phyloP scores from a whole-genome alignment of 1,284 basidiomycete species.

The Papiliotrema flavescens region DNA sequence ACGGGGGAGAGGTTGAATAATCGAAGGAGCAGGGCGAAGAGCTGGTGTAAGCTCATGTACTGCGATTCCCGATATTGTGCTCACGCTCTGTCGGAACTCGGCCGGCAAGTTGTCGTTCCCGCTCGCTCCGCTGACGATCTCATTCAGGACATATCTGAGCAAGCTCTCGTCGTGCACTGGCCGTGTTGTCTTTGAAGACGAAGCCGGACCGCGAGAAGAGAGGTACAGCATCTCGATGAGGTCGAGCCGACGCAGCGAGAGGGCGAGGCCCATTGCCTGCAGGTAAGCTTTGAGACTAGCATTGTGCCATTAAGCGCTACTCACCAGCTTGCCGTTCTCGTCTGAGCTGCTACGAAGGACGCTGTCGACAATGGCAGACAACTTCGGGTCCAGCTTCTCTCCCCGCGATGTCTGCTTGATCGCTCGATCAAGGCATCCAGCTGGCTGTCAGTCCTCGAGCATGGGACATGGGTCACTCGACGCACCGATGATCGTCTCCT shows the following conservation, averaged over 20 bases:
- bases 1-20: slow-evolving; percentile 69
- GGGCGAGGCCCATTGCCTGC: slow-evolving; percentile 89
- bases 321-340: slow-evolving; percentile 81
- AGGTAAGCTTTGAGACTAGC: not conserved
- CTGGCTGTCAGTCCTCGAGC: slow-evolving; percentile 53
- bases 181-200: slow-evolving; percentile 20
- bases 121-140: slow-evolving; percentile 62
- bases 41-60: slow-evolving; percentile 24
- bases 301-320: not conserved
- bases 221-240: slow-evolving; percentile 71
- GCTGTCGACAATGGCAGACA: slow-evolving; percentile 77
- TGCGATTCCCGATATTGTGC: slow-evolving; percentile 4
- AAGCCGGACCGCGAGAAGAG: slow-evolving; percentile 32
- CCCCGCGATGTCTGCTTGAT: slow-evolving; percentile 57
- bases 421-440: slow-evolving; percentile 90
- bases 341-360: slow-evolving; percentile 79
- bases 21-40: slow-evolving; percentile 61
- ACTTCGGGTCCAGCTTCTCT: slow-evolving; percentile 62
- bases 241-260: slow-evolving; percentile 83
- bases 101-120: slow-evolving; percentile 44
- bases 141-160: slow-evolving; percentile 85
- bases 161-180: slow-evolving; percentile 63
- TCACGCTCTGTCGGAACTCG: slow-evolving; percentile 58
- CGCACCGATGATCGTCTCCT: slow-evolving; percentile 89
- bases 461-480: too few relatives aligned